Percentiles rank a stretch among this genome's conserved stretches.
Conservation (phyloP, 2,329 filamentous ascomycete genomes). For the Talaromyces marneffei region DNA sequence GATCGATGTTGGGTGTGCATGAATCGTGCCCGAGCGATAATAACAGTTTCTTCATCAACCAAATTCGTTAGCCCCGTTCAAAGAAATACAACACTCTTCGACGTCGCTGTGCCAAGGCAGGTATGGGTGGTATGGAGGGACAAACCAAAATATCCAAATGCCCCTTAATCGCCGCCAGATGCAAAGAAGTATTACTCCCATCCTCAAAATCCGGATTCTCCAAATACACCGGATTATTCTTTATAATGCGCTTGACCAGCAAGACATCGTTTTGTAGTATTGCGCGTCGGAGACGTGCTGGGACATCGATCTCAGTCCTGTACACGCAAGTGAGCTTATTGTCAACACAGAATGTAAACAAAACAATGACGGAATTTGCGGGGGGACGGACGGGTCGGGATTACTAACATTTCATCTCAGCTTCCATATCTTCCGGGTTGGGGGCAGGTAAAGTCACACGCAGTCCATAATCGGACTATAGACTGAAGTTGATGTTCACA, state of each 20-base stretch:
- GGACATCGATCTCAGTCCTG: conserved; percentile 40
- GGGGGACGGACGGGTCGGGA: neutral
- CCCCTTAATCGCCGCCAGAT: conserved; percentile 71
- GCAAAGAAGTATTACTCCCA: conserved; percentile 76
- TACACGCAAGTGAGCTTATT: no score
- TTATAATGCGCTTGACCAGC: conserved; percentile 71
- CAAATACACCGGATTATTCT: conserved; percentile 63
- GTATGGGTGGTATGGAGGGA: neutral
- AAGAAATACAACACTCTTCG: no score
- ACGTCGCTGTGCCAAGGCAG: neutral
- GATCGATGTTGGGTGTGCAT: conserved; percentile 29
- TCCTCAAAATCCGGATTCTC: conserved; percentile 72
- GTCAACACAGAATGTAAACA: neutral
- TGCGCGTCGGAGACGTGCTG: conserved; percentile 71
- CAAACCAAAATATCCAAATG: conserved; percentile 59
- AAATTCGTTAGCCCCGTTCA: no score
- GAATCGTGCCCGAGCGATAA: conserved; percentile 69
- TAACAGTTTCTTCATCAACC: conserved; percentile 50
- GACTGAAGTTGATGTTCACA: neutral
- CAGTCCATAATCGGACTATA: neutral
- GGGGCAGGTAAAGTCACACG: neutral
- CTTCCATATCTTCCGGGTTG: conserved; percentile 11
- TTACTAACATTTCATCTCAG: conserved; percentile 13
- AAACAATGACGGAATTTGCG: conserved; percentile 4
- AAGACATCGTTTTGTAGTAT: conserved; percentile 68